Percentiles rank a stretch among this genome's conserved stretches.
Evolutionary conservation across 352 stramenopile genomes (phyloP).

Genomic region (Pythium scleroteichum): DNA sequence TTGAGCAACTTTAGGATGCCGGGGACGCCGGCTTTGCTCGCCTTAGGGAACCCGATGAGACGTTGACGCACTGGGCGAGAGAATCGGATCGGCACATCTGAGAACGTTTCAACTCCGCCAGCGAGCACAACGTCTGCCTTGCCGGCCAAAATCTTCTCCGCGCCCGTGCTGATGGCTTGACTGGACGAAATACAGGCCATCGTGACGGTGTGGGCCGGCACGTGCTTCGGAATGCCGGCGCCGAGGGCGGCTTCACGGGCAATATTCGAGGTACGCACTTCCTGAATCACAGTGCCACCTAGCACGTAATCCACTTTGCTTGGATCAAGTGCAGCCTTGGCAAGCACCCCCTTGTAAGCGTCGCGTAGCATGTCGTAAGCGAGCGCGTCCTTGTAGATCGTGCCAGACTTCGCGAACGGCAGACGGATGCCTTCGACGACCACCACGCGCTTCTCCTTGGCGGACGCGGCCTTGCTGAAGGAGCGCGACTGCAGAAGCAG

Average conservation of each 20-base stretch:
- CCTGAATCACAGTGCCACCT: conserved; percentile 96
- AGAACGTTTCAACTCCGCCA: conserved; percentile 97
- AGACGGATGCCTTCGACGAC: conserved; percentile 94
- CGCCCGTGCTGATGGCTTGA: conserved; percentile 92
- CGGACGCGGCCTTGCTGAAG: conserved; percentile 37
- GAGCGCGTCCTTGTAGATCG: conserved; percentile 96
- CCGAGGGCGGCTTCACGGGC: conserved; percentile 95
- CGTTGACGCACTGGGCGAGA: conserved; percentile 86
- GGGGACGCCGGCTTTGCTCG: conserved; percentile 93
- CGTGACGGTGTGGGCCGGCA: conserved; percentile 96
- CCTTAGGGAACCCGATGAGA: conserved; percentile 90
- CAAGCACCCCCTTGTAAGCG: conserved; percentile 95
- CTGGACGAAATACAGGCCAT: conserved; percentile 97
- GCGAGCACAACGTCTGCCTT: conserved; percentile 96
- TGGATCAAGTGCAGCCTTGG: conserved; percentile 95
- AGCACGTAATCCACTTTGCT: conserved; percentile 96
- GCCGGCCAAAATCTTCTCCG: conserved; percentile 96
- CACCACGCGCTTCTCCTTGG: conserved; percentile 76
- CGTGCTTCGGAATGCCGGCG: conserved; percentile 92
- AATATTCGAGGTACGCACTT: conserved; percentile 98
- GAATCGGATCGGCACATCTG: conserved; percentile 97
- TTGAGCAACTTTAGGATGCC: conserved; percentile 92
- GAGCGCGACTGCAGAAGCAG: conserved; percentile 38
- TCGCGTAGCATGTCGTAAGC: conserved; percentile 97
- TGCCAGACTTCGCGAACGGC: conserved; percentile 94